Base-by-base conservation (phyloP, 2,329 filamentous ascomycete species). In the Aspergillus ruber region DNA sequence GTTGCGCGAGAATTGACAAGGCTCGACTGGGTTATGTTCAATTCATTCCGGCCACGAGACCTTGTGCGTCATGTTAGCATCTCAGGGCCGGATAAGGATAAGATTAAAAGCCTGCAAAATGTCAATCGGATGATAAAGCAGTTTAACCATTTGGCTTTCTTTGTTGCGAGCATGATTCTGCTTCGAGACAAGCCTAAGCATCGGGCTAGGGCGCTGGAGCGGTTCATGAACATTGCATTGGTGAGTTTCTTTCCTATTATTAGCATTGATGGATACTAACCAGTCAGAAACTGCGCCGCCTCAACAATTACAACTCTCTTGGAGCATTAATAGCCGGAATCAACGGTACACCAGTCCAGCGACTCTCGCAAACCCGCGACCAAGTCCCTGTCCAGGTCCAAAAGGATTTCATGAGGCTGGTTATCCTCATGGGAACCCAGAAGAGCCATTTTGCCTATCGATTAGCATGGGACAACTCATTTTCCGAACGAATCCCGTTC, bases 21-120 rank as follows among this genome's bases (percentile, higher is more conserved):
- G 51, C 95, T 98, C 47, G 93, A 98, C 70, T 97, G 91, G 91
- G 84, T 94, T 66, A 93, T 97, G 86, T 97, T 96, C 67, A 94
- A 88, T 45, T 90, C 90, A 1, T 95, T 97, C 52, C 84, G 89
- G 21, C 87, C 95, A 47, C 87, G 93, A 49, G 93, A 98, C 68
- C 82, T 97, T 43, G 86, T 97, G 38, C 86, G 93, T 4, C 88
- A 96, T 63, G 90, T 96, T 54, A 93, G 85, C 60, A 74, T 96
- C 42, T 82, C 84, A 0, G 64, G 66, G 1, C 56, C 63, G 4
- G 67, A 71, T 41, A 71, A 71, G 48, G 66, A 68, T 21, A 70
- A 87, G 60, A 84, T 83, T 65, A 84, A 81, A 63, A 85, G 82
- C 58, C 75, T 96, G 57, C 82, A 84, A 50, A 91, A 95, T 61